Base-by-base conservation (phyloP, 129 eudicot species). In the Tanacetum coccineum region DNA sequence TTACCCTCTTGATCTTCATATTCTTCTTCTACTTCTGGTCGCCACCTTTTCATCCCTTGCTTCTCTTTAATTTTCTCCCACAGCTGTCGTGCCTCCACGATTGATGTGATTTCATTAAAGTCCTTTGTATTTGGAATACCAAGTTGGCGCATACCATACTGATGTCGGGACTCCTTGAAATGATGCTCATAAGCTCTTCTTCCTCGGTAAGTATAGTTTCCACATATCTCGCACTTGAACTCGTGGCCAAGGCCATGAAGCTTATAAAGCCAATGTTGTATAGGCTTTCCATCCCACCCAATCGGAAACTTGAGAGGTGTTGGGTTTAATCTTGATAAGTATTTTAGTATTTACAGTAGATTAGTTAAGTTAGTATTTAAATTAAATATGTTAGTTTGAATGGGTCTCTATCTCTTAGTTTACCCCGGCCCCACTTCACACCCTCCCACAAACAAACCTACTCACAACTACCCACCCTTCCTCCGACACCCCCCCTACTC, bases 231-330 rank as follows among this genome's bases (percentile, higher is more conserved):
- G 59, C 95, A 90, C 67, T 90, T 84, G 68, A 90, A 90, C 81
- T 83, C 96, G n/a, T n/a, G n/a, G n/a, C n/a, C n/a, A n/a, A 89
- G 95, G 56, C 98, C 98, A 83, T 92, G 98, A 78, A 92, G 96
- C 73, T 92, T 92, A 74, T 92, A 92, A 28, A 92, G 79, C 98
- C 98, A 92, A 73, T 88, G 88, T 12, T 96, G 98, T 30, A 92
- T 92, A 47, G 98, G 98, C 70, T 88, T 92, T 70, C 98, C 98
- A 78, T 92, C 98, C 90, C 90, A 92, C 17, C 98, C 98, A 89
- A 92, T 86, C 18, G 98, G 98, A 79, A 92, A 59, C 75, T 92
- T 59, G n/a, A 92, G 79, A 42, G 96, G 95, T n/a, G n/a, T n/a
- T n/a, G n/a, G n/a, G n/a, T n/a, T n/a, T n/a, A n/a, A n/a, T n/a